Evolutionary conservation across 192 early-diverging fungal species (phyloP), one percentile per base, ranked within the genome.

Genomic region (Mortierella alpina): DNA sequence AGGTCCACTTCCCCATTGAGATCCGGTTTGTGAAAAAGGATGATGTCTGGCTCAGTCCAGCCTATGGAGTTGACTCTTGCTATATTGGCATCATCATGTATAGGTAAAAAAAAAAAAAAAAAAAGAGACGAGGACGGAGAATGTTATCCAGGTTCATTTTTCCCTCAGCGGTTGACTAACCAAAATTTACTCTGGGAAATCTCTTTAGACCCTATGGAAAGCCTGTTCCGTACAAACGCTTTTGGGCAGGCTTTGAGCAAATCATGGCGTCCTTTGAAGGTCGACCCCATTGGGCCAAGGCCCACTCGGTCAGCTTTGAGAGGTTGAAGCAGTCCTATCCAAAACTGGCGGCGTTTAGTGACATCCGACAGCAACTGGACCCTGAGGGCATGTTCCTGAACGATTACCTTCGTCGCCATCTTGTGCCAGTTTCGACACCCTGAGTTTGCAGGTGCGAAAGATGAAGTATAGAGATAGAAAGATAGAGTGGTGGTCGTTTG

Each of bases 81-180:
- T 93, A 92, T 50, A 93, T 95, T 63, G 93, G 91, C 13, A 83
- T 93, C 39, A 92, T 95, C 46, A 93, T 93, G 90, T 91, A 91
- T 64, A 83, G 86, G 88, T 88, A 77, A 76, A 44, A 23, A 44
- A 59, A 50, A 7, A 55, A 65, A 20, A 11, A 31, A 53, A 51
- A 23, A 23, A 23, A 13, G 64, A 52, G 40, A 51, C 2, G 46
- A 8, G n/a, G 22, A 12, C n/a, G n/a, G 12, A 61, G 15, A 7
- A 9, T 22, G 12, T 9, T 55, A 4, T 20, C 13, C 2, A 20
- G 54, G 54, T 20, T 13, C 9, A 17, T 59, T 17, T 17, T 39
- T 49, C 49, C 4, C 23, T 51, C 48, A 48, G 12, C 41, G 15
- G 51, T 52, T 3, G 14, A 15, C 23, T 64, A 64, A 15, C 23